A percentile compares a stretch with the other conserved stretches of the same genome.
Conservation (phyloP, 441 rosid species). For the Kokia cookei region DNA sequence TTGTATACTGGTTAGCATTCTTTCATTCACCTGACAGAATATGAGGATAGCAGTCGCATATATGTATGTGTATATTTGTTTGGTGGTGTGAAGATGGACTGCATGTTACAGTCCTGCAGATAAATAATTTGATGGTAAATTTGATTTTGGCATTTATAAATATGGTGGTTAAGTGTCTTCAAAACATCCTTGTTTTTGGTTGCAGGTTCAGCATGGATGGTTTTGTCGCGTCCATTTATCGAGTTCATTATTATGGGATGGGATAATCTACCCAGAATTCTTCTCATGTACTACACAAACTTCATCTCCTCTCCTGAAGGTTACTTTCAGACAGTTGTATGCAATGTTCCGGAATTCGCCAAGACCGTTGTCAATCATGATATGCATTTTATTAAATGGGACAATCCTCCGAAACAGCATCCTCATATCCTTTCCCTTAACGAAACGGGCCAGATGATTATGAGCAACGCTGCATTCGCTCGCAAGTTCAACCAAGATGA, state of each 20-base stretch:
- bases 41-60: not conserved
- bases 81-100: not conserved
- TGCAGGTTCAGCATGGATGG: constrained; percentile 98
- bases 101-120: not conserved
- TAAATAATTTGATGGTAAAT: not conserved
- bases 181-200: constrained; percentile 1
- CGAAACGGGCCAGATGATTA: constrained; percentile 51
- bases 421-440: constrained; percentile 71
- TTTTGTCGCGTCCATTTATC: constrained; percentile 68
- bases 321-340: constrained; percentile 90
- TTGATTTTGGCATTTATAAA: not conserved
- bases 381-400: constrained; percentile 90
- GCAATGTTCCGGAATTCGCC: constrained; percentile 77
- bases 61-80: not conserved
- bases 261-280: constrained; percentile 85
- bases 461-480: constrained; percentile 80
- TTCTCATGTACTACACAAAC: constrained; percentile 90
- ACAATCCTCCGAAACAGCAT: constrained; percentile 83
- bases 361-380: constrained; percentile 76
- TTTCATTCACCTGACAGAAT: not conserved
- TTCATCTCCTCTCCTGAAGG: constrained; percentile 97
- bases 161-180: not conserved
- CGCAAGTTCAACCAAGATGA: constrained; percentile 62
- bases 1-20: constrained; percentile 74
- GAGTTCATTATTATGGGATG: constrained; percentile 95